Percentiles rank a stretch among this genome's conserved stretches.
phyloP scores from a whole-genome alignment of 2,329 filamentous ascomycete species.

The Aspergillus phoenicis region DNA sequence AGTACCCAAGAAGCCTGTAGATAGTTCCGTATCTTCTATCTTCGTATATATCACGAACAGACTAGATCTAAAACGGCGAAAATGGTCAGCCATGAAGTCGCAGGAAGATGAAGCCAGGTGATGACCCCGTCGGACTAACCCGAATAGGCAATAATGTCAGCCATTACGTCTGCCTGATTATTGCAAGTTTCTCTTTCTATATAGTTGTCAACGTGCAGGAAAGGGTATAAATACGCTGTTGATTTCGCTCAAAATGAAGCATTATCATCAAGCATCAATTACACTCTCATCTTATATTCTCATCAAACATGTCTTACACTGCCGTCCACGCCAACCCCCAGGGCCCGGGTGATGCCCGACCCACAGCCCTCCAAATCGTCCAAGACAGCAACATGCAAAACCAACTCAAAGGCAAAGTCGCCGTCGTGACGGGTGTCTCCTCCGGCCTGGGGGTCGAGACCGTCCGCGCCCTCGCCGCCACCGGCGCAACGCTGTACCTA shows the following conservation, averaged over 20 bases:
- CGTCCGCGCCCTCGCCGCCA: conserved; percentile 45
- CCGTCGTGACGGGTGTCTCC: conserved; percentile 22
- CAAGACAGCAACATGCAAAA: conserved; percentile 26
- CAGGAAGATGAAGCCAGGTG: background rate
- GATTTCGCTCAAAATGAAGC: background rate
- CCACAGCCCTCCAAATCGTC: conserved; percentile 41
- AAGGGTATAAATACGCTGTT: background rate
- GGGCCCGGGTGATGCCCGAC: conserved; percentile 29
- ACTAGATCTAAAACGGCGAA: background rate
- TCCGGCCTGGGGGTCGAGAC: conserved; percentile 51
- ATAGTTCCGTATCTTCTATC: background rate
- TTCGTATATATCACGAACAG: background rate
- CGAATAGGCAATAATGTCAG: conserved; percentile 2
- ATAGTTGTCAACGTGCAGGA: background rate
- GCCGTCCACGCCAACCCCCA: conserved; percentile 20
- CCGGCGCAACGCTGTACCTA: conserved; percentile 37
- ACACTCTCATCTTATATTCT: background rate
- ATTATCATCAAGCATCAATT: background rate
- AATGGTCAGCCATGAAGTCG: background rate
- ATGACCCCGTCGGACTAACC: background rate
- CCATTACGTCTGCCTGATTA: background rate
- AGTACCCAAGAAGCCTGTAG: background rate
- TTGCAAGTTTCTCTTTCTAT: background rate
- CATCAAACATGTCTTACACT: conserved; percentile 27
- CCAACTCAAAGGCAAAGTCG: conserved; percentile 17